Base-by-base conservation (phyloP, 1,284 basidiomycete species). In the Ganoderma boninense region DNA sequence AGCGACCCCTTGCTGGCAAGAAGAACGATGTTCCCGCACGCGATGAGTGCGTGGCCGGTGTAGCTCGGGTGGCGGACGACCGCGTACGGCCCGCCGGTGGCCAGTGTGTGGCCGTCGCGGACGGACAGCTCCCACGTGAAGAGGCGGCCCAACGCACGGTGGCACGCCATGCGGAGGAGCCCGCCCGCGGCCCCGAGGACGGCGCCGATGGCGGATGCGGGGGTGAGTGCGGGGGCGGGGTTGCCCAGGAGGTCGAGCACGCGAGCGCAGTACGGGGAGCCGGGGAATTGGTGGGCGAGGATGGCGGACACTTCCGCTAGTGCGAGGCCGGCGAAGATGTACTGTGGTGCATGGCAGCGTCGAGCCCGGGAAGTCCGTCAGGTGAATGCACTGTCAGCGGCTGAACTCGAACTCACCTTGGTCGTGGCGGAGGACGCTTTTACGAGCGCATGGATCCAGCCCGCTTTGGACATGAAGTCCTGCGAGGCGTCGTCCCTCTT, bases 31-130 rank as follows among this genome's bases (percentile, higher is more conserved):
- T 60, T 64, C 11, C 72, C 69, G 8, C 35, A 38, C 38, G 49
- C 13, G 43, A 70, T 49, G 29, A 72, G 43, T 2, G 60, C 16
- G 38, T 54, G 26, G 7, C 63, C 74, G 0, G 66, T 57, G 56
- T 75, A 75, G 62, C 70, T 68, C 14, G 74, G 74, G 57, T 75
- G 74, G 32, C 74, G 74, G 6, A 75, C 73, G 38, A 68, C 14
- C 6, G 74, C 56, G 66, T 75, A 75, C 23, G 71, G 74, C 13
- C 74, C 74, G 18, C 42, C 65, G 40, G 74, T 75, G 11, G 72
- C 59, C 3, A 75, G 68, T 42, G 62, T 23, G 54, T 73, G 72
- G 35, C 66, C 61, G 42, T 62, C 49, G 35, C 62, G 66, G 18
- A 73, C 59, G 44, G 72, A 63, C 42, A 73, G 49, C 35, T 71